phyloP scores from a whole-genome alignment of 306 rosid genomes.

The Mucuna pruriens region DNA sequence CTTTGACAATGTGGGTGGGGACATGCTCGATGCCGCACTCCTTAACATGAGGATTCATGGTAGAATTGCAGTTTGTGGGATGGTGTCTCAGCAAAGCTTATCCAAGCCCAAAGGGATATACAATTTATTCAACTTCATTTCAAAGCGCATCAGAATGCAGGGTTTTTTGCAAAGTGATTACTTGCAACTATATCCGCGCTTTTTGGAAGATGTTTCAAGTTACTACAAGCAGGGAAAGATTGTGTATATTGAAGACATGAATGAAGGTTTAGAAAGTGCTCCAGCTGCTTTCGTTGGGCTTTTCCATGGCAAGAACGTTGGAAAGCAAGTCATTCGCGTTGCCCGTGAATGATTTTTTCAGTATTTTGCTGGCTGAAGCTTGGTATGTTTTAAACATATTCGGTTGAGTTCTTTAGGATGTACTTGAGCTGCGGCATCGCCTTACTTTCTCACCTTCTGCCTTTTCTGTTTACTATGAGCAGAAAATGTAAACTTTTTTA shows the following conservation, averaged over 20 bases:
- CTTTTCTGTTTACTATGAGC: neutral
- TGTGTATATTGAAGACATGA: conserved; percentile 52
- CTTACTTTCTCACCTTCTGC: neutral
- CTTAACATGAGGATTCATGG: conserved; percentile 55
- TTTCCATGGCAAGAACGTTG: conserved; percentile 49
- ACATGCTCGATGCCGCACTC: conserved; percentile 53
- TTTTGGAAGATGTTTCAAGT: conserved; percentile 43
- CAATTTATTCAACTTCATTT: conserved; percentile 35
- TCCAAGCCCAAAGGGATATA: conserved; percentile 46
- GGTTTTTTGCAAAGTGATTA: conserved; percentile 55
- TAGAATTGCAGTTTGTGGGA: conserved; percentile 55
- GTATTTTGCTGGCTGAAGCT: neutral
- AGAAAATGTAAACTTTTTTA: neutral
- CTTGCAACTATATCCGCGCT: conserved; percentile 48
- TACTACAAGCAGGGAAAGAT: conserved; percentile 48
- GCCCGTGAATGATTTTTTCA: conserved; percentile 35
- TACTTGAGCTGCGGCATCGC: neutral
- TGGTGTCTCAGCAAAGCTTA: conserved; percentile 50
- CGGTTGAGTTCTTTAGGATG: neutral
- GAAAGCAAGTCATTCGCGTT: conserved; percentile 51
- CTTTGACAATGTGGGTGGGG: conserved; percentile 56
- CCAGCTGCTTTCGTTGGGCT: conserved; percentile 48
- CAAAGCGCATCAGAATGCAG: conserved; percentile 48
- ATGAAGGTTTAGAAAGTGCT: conserved; percentile 52
- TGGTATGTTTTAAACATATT: neutral